Evolutionary conservation across 2,329 filamentous ascomycete genomes (phyloP).

Genomic region (Calonectria multiphialidica): DNA sequence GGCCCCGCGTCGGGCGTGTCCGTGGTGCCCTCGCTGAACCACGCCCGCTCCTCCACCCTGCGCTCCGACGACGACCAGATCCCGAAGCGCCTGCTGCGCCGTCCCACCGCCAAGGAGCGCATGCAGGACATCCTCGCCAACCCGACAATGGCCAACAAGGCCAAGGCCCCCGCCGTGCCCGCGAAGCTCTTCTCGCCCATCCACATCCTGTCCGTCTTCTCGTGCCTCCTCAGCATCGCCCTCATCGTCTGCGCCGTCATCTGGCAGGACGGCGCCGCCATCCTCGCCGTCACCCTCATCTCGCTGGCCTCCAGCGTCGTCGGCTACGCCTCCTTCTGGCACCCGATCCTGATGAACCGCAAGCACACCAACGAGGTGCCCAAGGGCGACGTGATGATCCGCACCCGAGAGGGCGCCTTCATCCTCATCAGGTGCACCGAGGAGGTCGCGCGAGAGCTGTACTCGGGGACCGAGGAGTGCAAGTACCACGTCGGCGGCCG

Average conservation of each 20-base stretch:
- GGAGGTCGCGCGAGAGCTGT: slow-evolving; percentile 72
- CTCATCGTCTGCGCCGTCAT: slow-evolving; percentile 58
- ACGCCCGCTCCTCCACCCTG: slow-evolving; percentile 20
- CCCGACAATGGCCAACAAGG: slow-evolving; percentile 52
- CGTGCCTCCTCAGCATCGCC: slow-evolving; percentile 61
- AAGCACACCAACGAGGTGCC: slow-evolving; percentile 62
- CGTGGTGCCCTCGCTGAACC: not conserved
- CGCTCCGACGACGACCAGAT: slow-evolving; percentile 11
- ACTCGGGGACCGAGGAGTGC: slow-evolving; percentile 71
- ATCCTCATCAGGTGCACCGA: slow-evolving; percentile 69
- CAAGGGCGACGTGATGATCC: slow-evolving; percentile 70
- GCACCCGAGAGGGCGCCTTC: slow-evolving; percentile 71
- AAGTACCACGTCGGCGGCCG: slow-evolving; percentile 62
- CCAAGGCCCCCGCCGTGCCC: slow-evolving; percentile 60
- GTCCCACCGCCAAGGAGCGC: slow-evolving; percentile 54
- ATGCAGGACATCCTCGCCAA: slow-evolving; percentile 58
- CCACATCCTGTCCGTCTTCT: slow-evolving; percentile 65
- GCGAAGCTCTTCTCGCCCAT: slow-evolving; percentile 63
- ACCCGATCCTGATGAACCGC: slow-evolving; percentile 65
- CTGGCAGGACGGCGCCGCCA: slow-evolving; percentile 51
- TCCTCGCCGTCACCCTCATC: slow-evolving; percentile 62
- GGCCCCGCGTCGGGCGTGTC: slow-evolving; percentile 15
- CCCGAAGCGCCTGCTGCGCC: slow-evolving; percentile 34
- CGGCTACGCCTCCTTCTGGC: slow-evolving; percentile 70
- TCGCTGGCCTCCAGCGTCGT: slow-evolving; percentile 65